Evolutionary conservation across 495 filamentous ascomycete genomes (phyloP).

Genomic region (Penicillium ochrochloron): DNA sequence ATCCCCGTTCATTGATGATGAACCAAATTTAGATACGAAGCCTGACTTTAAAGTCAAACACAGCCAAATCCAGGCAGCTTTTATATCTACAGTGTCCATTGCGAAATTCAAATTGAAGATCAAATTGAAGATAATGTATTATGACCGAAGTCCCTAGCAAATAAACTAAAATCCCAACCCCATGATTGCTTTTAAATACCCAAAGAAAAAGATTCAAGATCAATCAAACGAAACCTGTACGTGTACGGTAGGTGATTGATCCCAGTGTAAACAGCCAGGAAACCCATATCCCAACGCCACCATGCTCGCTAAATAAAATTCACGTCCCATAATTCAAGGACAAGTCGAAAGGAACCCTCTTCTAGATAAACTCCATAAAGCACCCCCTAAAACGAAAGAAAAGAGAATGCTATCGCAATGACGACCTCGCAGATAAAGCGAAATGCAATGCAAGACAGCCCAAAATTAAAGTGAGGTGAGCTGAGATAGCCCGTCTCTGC

Average conservation of each 20-base stretch:
- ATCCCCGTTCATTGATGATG: too few relatives aligned
- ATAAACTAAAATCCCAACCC: background rate
- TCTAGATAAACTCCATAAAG: constrained; percentile 6
- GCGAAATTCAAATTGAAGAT: too few relatives aligned
- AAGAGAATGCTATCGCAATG: background rate
- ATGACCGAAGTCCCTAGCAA: too few relatives aligned
- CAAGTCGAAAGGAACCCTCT: background rate
- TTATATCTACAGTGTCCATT: too few relatives aligned
- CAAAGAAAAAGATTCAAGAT: background rate
- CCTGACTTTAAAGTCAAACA: too few relatives aligned
- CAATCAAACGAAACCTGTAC: background rate
- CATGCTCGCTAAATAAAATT: constrained; percentile 9
- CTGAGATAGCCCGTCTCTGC: background rate
- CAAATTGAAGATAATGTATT: too few relatives aligned
- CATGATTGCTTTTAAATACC: background rate
- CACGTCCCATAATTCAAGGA: background rate
- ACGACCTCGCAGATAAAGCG: background rate
- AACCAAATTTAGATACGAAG: too few relatives aligned
- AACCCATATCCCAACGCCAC: background rate
- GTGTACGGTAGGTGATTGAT: background rate
- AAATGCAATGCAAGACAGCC: background rate
- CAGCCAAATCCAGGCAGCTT: too few relatives aligned
- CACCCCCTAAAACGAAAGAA: background rate
- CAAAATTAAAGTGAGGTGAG: background rate
- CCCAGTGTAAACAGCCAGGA: background rate